A percentile compares a stretch with the other conserved stretches of the same genome.
Evolutionary conservation across 2,329 filamentous ascomycete species (phyloP).

Genomic region (Fusarium coicis): DNA sequence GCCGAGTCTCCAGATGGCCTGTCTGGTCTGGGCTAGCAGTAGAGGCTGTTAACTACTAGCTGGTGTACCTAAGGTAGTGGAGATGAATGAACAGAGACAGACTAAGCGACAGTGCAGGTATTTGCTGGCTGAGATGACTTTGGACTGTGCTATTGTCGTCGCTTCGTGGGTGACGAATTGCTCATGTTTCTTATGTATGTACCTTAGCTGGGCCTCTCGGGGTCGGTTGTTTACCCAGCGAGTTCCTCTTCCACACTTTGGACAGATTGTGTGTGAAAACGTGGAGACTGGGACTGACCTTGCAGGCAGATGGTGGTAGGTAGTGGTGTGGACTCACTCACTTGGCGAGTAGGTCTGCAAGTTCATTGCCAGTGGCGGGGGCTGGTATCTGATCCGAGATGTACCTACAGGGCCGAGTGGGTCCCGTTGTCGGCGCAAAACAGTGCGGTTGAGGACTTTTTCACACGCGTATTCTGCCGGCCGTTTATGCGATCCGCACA

Average conservation of each 20-base stretch:
- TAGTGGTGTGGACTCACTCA: constrained; percentile 11
- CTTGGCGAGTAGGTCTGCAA: not conserved
- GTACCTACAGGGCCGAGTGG: constrained; percentile 18
- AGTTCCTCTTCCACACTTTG: constrained; percentile 1
- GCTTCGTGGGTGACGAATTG: constrained; percentile 3
- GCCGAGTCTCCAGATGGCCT: constrained; percentile 24
- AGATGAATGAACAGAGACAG: constrained; percentile 9
- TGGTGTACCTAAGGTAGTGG: constrained; percentile 28
- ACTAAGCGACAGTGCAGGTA: not conserved
- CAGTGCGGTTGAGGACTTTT: constrained; percentile 34
- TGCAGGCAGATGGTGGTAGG: not conserved
- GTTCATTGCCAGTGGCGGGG: constrained; percentile 20
- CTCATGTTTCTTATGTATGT: not conserved
- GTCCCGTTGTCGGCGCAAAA: constrained; percentile 24
- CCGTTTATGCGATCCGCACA: not conserved
- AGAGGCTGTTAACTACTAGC: constrained; percentile 22
- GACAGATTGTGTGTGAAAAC: not conserved
- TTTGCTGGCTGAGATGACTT: not conserved
- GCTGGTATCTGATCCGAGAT: not conserved
- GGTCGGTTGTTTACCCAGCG: not conserved
- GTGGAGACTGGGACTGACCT: constrained; percentile 10
- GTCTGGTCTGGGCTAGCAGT: constrained; percentile 1
- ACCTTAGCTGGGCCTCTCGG: not conserved
- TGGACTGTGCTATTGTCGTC: not conserved
- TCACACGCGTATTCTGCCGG: not conserved